A percentile compares a stretch with the other conserved stretches of the same genome.
phyloP scores from a whole-genome alignment of 2,329 filamentous ascomycete genomes.

The Aspergillus versicolor region DNA sequence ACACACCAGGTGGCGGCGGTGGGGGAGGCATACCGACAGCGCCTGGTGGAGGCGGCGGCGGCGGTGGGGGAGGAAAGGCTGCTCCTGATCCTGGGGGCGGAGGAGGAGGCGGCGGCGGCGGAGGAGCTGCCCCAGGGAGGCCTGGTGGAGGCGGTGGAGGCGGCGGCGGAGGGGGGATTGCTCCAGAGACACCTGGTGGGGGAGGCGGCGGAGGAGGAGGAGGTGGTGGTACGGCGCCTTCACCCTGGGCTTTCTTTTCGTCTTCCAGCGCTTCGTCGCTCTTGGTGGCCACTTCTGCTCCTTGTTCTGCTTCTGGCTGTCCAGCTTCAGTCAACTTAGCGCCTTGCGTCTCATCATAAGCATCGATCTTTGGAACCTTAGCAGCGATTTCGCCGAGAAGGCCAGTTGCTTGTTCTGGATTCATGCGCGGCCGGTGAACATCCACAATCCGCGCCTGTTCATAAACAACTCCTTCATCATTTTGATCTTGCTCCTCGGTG shows the following conservation, averaged over 20 bases:
- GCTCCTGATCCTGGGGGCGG: slow-evolving; percentile 34
- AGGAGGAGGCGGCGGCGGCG: slow-evolving; percentile 50
- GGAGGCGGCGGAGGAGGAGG: slow-evolving; percentile 43
- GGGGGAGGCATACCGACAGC: slow-evolving; percentile 42
- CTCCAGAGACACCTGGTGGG: slow-evolving; percentile 39
- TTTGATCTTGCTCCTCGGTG: slow-evolving; percentile 35
- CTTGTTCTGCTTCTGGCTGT: slow-evolving; percentile 53
- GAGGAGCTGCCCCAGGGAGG: slow-evolving; percentile 36
- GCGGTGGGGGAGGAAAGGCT: slow-evolving; percentile 44
- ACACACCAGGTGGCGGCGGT: slow-evolving; percentile 43
- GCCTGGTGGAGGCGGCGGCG: slow-evolving; percentile 44
- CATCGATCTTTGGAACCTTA: slow-evolving; percentile 74
- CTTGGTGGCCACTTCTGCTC: slow-evolving; percentile 64
- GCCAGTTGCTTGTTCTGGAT: slow-evolving; percentile 62
- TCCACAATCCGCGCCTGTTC: slow-evolving; percentile 79
- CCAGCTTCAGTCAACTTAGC: slow-evolving; percentile 61
- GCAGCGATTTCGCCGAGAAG: slow-evolving; percentile 70
- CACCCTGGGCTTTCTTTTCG: slow-evolving; percentile 12
- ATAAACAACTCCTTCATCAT: slow-evolving; percentile 62
- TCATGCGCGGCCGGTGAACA: slow-evolving; percentile 66
- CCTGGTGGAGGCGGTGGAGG: slow-evolving; percentile 46
- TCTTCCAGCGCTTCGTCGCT: slow-evolving; percentile 17
- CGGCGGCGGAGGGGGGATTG: slow-evolving; percentile 49
- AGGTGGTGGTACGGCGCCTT: slow-evolving; percentile 20
- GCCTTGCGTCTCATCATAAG: slow-evolving; percentile 21